Evolutionary conservation across 164 flowering plant genomes (phyloP), one percentile per base, ranked within the genome.

Genomic region (Macadamia tetraphylla): DNA sequence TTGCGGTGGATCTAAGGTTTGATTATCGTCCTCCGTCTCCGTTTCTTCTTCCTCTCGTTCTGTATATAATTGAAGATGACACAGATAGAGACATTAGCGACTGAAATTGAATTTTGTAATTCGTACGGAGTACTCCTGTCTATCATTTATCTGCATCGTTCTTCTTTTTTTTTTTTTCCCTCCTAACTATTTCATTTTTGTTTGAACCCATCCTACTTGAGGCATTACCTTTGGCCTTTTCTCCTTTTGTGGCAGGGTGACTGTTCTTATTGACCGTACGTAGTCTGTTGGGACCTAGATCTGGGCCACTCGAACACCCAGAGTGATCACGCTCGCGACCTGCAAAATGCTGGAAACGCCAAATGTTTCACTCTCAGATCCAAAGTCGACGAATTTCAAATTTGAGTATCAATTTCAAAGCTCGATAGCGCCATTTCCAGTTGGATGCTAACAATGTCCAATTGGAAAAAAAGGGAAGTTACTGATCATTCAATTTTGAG

Each of bases 291-390:
- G 79, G 84, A 81, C 76, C 87, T 72, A 67, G 75, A 82, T 81
- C 85, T 77, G 81, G 81, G 72, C 88, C 85, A 76, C 82, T 76
- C 49, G 73, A 81, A 72, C 69, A 65, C 60, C 77, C 84, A 15
- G 68, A 67, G 51, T 52, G 74, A 40, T 81, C 89, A 69, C 75
- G 82, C 65, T 77, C 88, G 1, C 4, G 40, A 1, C 40, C 40
- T 62, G 81, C 74, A 86, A 83, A 81, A 78, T 86, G 81, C 89
- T 86, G 86, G 65, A 76, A 59, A 79, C 74, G 75, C 77, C 65
- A 69, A 76, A 62, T 79, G 61, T 46, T 67, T 8, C 58, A 40
- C 52, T 62, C 60, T 3, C 15, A 23, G 18, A 68, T 30, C 62
- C 46, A 58, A 58, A 67, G n/a, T n/a, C n/a, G 4, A 1, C 1